Conservation (phyloP, 768 basidiomycete species). For the Dendrothele bispora region DNA sequence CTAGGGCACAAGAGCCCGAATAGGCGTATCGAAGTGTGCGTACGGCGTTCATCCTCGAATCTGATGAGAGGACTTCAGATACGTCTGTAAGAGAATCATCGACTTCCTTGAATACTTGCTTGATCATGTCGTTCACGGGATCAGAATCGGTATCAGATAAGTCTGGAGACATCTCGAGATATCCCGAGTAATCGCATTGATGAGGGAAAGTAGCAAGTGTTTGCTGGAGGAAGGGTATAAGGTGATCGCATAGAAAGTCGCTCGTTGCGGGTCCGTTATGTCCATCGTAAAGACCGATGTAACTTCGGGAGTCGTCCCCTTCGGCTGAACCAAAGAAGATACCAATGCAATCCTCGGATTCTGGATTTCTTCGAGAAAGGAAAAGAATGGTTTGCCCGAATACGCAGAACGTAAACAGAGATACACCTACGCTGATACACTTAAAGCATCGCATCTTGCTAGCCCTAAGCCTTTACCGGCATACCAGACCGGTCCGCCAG, state of each 20-base stretch:
- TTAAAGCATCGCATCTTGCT: conserved; percentile 2
- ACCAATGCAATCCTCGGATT: conserved; percentile 4
- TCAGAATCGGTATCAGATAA: conserved; percentile 16
- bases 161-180: conserved; percentile 7
- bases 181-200: conserved; percentile 7
- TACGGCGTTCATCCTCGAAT: conserved; percentile 25
- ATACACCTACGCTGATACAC: conserved; percentile 2
- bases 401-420: not conserved
- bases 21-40: conserved; percentile 31
- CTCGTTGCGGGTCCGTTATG: conserved; percentile 34
- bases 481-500: conserved; percentile 2
- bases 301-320: conserved; percentile 12
- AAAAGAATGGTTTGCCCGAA: not conserved
- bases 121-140: conserved; percentile 35
- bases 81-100: conserved; percentile 44
- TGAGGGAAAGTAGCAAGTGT: conserved; percentile 22
- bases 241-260: conserved; percentile 27
- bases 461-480: not conserved
- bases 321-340: conserved; percentile 1
- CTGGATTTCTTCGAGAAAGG: not conserved
- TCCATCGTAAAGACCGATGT: conserved; percentile 30
- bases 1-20: conserved; percentile 43
- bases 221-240: conserved; percentile 25
- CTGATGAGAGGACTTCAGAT: conserved; percentile 21
- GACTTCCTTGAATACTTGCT: conserved; percentile 34